Base-by-base conservation (phyloP, 2,329 filamentous ascomycete species). In the Claviceps arundinis region DNA sequence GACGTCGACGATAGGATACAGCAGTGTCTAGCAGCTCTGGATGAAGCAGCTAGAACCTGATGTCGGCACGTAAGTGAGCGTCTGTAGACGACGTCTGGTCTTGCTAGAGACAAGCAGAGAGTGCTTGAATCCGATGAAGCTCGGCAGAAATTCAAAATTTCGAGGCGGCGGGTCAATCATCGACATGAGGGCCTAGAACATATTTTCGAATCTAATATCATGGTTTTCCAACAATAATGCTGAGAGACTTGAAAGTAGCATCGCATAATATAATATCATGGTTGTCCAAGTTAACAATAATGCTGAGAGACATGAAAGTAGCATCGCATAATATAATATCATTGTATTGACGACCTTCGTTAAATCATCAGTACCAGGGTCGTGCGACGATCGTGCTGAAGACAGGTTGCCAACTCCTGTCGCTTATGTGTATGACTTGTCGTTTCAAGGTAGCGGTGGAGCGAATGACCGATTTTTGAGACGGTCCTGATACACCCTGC, bases 1-100 rank as follows among this genome's bases (percentile, higher is more conserved):
- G 49, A 60, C 26, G 62, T 64, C 9, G 54, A 54, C 34, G 24
- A 37, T 9, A 52, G 16, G n/a, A 50, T 55, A 19, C 47, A 40
- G 30, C 37, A 44, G 22, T 55, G 53, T 13, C 48, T 59, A 11
- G 52, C 47, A 16, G 38, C 51, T 19, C 30, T 57, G 50, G 24
- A 43, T 8, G 16, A 42, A 37, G 17, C 17, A 24, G 13, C 40
- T 17, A 24, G 8, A 17, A 26, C 13, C 13, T 46, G 46, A 51
- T n/a, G n/a, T 5, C 9, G 24, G 37, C 14, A 34, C 24, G 17
- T 37, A 5, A 16, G 13, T 40, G 11, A 38, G 17, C 9, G 8
- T 43, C 11, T 34, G 24, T 5, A 6, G 22, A n/a, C n/a, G 19
- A 19, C 37, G 17, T 6, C n/a, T 37, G 6, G 11, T 14, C 2